Percentiles rank a stretch among this genome's conserved stretches.
Evolutionary conservation across 1,284 basidiomycete species (phyloP).

Genomic region (Thelephora terrestris): DNA sequence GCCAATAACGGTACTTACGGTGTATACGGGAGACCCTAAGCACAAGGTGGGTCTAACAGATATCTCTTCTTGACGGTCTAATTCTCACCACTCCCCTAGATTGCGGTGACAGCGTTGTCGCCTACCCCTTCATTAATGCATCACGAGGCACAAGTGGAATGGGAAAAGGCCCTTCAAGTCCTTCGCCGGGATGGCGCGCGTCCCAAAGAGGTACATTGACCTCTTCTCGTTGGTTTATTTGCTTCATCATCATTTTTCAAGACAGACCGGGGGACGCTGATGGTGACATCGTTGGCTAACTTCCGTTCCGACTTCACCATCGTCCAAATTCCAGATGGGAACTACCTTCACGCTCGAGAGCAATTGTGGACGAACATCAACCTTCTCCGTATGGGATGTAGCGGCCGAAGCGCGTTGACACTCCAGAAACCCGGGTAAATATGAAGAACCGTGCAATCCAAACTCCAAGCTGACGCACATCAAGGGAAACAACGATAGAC

Average conservation of each 20-base stretch:
- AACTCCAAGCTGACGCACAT: slow-evolving; percentile 6
- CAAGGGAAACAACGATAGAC: slow-evolving; percentile 65
- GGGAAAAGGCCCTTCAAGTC: slow-evolving; percentile 48
- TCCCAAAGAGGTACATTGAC: slow-evolving; percentile 43
- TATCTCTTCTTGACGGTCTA: background rate
- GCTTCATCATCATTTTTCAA: slow-evolving; percentile 16
- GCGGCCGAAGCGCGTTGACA: slow-evolving; percentile 63
- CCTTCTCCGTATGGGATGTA: slow-evolving; percentile 67
- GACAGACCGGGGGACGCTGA: slow-evolving; percentile 58
- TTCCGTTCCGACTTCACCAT: slow-evolving; percentile 79
- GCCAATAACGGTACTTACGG: slow-evolving; percentile 49
- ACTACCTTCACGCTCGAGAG: slow-evolving; percentile 49
- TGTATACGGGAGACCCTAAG: slow-evolving; percentile 61
- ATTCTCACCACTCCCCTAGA: slow-evolving; percentile 25
- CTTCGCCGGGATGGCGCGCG: slow-evolving; percentile 58
- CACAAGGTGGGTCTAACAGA: slow-evolving; percentile 37
- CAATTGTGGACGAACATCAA: slow-evolving; percentile 71
- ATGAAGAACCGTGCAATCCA: background rate
- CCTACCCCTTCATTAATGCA: slow-evolving; percentile 32
- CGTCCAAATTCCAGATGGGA: slow-evolving; percentile 61
- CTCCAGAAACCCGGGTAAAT: slow-evolving; percentile 59
- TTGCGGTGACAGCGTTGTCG: slow-evolving; percentile 46
- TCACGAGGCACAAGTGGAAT: slow-evolving; percentile 40
- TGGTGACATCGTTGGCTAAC: slow-evolving; percentile 75
- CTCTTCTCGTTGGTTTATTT: slow-evolving; percentile 1